Evolutionary conservation across 371 early-diverging fungal genomes (phyloP), one percentile per base, ranked within the genome.

Genomic region (Paraphysoderma sedebokerense): DNA sequence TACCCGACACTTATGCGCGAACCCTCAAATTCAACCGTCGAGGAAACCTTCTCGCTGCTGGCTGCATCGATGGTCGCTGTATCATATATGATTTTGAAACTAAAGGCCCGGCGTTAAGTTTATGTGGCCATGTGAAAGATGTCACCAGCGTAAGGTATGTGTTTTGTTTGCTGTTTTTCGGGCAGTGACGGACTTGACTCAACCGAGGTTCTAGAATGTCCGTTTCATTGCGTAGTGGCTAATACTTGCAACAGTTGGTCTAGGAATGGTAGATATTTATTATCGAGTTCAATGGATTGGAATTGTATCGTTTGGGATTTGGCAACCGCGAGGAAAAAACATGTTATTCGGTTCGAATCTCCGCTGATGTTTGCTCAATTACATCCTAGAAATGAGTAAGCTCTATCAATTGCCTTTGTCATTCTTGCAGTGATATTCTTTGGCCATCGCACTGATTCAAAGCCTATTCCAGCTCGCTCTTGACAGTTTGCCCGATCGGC

Each of bases 301-400:
- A 77, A 73, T 26, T 82, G 84, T 49, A 79, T 88, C n/a, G 59
- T 86, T 12, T 92, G 92, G 91, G 88, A 92, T 59, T 51, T 90
- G 23, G 46, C 68, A 7, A 59, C 64, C 15, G 76, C 70, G 3
- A 59, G 57, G 19, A 64, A 69, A 47, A 56, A 56, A 26, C 41
- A 61, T 27, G 76, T 71, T n/a, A 54, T 80, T 29, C 62, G 74
- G 38, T 85, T 87, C 50, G 62, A 65, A n/a, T 67, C 79, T 2
- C 67, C 78, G 1, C 60, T 83, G 12, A 50, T 75, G 38, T 67
- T 65, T 60, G 77, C 80, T 1, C 70, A 75, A 26, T 74, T 84
- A 60, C 82, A 83, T 57, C 82, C 86, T 17, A 61, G 56, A 38
- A 69, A 77, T 54, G 69, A 70, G 81, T 74, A 68, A 52, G 59